These are phyloP conservation scores for Aschersonia sp. DNA, from an alignment of 2,329 filamentous ascomycete species.

Conservation along the genomic window DNA sequence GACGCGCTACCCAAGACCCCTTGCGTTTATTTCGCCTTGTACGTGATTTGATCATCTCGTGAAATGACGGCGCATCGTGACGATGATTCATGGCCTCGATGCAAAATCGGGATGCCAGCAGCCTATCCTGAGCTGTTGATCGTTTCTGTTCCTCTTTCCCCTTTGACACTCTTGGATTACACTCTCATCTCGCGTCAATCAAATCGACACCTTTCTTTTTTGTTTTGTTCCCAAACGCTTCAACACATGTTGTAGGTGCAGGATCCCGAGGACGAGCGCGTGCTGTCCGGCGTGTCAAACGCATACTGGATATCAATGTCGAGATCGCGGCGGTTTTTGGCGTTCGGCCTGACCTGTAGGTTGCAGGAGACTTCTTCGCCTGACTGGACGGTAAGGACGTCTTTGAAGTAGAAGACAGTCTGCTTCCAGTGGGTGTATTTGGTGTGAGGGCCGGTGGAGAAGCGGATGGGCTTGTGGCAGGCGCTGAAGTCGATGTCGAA, in stretches of 20 bases:
- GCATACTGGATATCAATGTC: constrained; percentile 81
- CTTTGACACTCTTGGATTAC: not conserved
- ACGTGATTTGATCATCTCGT: no score
- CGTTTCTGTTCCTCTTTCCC: not conserved
- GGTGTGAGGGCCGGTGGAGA: constrained; percentile 93
- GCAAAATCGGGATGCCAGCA: no score
- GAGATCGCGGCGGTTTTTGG: constrained; percentile 87
- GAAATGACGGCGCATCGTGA: not conserved
- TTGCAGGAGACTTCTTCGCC: constrained; percentile 65
- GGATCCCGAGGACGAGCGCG: constrained; percentile 51
- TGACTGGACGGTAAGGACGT: constrained; percentile 81
- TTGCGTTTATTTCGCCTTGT: no score
- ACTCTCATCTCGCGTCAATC: not conserved
- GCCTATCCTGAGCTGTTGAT: no score
- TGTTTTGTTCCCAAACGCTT: not conserved
- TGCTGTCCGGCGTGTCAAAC: constrained; percentile 61
- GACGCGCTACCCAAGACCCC: no score
- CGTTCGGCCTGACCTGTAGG: constrained; percentile 75
- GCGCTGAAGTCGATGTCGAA: constrained; percentile 98
- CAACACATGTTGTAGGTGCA: constrained; percentile 74
- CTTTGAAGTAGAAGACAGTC: constrained; percentile 94
- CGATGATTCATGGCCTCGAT: not conserved
- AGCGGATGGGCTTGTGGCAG: constrained; percentile 94
- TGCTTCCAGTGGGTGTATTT: constrained; percentile 99
- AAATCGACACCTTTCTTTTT: not conserved